phyloP scores from a whole-genome alignment of 2,329 filamentous ascomycete species.

The Blumeria hordei region DNA sequence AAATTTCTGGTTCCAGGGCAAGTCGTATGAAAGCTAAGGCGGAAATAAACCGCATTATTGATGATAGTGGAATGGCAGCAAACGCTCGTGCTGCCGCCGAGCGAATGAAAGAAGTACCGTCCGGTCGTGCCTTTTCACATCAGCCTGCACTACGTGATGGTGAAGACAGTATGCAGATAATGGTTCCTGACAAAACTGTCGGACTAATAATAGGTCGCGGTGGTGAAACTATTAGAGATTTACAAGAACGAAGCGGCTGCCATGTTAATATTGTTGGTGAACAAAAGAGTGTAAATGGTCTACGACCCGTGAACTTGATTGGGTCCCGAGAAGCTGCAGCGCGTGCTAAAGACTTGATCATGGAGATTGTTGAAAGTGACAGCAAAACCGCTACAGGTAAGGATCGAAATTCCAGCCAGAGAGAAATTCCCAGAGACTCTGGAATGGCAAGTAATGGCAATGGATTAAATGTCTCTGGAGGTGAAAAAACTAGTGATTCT shows the following conservation, averaged over 20 bases:
- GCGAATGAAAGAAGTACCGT: conserved; percentile 14
- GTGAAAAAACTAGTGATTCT: conserved; percentile 55
- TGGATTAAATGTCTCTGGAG: conserved; percentile 19
- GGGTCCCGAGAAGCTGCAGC: conserved; percentile 51
- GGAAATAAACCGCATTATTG: conserved; percentile 70
- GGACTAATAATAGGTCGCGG: conserved; percentile 85
- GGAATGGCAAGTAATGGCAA: conserved; percentile 17
- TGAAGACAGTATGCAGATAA: conserved; percentile 74
- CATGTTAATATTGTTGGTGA: conserved; percentile 91
- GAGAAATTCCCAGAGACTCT: conserved; percentile 22
- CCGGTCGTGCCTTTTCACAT: conserved; percentile 12
- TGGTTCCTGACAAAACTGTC: conserved; percentile 83
- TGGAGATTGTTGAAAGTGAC: conserved; percentile 88
- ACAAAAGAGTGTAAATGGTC: conserved; percentile 74
- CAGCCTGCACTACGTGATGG: conserved; percentile 41
- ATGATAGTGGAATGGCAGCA: conserved; percentile 47
- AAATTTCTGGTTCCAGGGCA: conserved; percentile 51
- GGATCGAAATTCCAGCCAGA: conserved; percentile 17
- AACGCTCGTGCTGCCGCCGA: conserved; percentile 21
- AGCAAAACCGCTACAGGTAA: conserved; percentile 25
- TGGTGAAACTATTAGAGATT: conserved; percentile 75
- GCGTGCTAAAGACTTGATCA: conserved; percentile 63
- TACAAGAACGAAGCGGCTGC: conserved; percentile 79
- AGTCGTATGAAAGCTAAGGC: conserved; percentile 55
- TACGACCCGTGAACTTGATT: conserved; percentile 77